A percentile compares a stretch with the other conserved stretches of the same genome.
These are phyloP conservation scores for Phytophthora sojae DNA, from an alignment of 352 stramenopile genomes.

Conservation along the genomic window DNA sequence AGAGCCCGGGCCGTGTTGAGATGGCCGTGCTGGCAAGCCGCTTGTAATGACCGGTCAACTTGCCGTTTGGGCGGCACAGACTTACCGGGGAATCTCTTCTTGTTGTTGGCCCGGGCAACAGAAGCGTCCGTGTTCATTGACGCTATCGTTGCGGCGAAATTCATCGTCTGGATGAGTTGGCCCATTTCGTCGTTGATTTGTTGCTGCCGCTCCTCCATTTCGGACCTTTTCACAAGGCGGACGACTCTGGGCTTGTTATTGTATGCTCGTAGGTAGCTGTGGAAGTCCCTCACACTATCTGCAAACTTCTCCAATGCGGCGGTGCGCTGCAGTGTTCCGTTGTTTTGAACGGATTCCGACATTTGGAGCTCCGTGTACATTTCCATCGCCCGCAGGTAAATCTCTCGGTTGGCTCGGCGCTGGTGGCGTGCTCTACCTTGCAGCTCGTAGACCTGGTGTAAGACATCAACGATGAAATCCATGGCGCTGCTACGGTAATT, in stretches of 20 bases:
- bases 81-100: no score
- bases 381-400: background rate
- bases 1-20: background rate
- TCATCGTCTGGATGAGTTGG: background rate
- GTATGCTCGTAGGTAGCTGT: background rate
- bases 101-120: no score
- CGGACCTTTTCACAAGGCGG: background rate
- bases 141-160: background rate
- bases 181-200: background rate
- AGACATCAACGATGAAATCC: background rate
- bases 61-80: background rate
- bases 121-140: background rate
- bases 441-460: background rate
- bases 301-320: background rate
- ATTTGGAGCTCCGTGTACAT: background rate
- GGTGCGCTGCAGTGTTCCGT: background rate
- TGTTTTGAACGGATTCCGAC: background rate
- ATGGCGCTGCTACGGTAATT: no score
- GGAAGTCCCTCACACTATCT: accelerated
- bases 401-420: background rate
- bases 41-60: background rate
- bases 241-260: background rate
- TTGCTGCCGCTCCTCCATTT: background rate
- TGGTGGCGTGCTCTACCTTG: background rate
- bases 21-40: background rate